Evolutionary conservation across 257 asterid species (phyloP).

Genomic region (Solanum virginianum): DNA sequence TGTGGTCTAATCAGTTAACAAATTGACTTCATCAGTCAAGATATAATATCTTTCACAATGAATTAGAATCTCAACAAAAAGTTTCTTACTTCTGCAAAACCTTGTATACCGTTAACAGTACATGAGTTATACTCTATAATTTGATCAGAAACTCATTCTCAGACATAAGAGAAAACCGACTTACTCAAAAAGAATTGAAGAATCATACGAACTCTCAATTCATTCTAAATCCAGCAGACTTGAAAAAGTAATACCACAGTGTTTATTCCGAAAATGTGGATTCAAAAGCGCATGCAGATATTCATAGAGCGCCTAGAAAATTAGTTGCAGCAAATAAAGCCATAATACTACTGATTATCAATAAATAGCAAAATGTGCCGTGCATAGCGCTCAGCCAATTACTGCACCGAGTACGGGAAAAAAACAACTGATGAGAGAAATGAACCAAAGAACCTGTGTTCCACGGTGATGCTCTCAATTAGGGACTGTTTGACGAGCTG

Average conservation of each 20-base stretch:
- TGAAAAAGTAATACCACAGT: neutral
- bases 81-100: neutral
- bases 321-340: neutral
- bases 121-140: neutral
- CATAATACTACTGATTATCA: neutral
- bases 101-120: neutral
- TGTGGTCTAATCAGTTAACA: neutral
- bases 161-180: neutral
- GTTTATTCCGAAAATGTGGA: neutral
- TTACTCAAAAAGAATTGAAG: neutral
- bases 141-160: neutral
- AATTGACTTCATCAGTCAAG: neutral
- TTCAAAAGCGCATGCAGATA: neutral
- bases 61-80: neutral
- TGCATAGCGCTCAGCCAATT: neutral
- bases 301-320: neutral
- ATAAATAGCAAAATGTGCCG: neutral
- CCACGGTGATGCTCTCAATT: conserved; percentile 87
- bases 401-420: neutral
- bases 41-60: neutral
- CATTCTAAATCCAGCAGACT: neutral
- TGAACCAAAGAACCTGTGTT: conserved; percentile 51
- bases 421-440: neutral
- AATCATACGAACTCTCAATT: neutral
- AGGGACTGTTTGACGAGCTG: conserved; percentile 85